These are phyloP conservation scores for Globisporangium apiculatum DNA, from an alignment of 352 stramenopile genomes.

Conservation along the genomic window DNA sequence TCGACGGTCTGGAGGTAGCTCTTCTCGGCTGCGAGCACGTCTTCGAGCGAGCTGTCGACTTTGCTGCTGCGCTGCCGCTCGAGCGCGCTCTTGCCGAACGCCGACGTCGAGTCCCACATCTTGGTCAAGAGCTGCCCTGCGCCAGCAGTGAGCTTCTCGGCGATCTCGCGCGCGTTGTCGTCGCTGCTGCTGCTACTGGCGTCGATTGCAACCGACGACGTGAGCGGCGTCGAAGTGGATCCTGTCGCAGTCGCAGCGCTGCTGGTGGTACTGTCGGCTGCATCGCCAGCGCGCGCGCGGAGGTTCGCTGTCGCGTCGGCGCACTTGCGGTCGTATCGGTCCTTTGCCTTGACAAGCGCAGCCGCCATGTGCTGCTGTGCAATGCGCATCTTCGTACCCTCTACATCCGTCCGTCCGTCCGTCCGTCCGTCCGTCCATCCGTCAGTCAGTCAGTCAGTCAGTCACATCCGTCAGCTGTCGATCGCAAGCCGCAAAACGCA, in stretches of 20 bases:
- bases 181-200: conserved; percentile 3
- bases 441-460: not conserved
- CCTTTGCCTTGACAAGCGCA: conserved; percentile 62
- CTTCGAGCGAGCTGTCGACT: conserved; percentile 52
- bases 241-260: not conserved
- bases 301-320: conserved; percentile 42
- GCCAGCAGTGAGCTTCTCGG: conserved; percentile 49
- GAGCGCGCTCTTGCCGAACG: conserved; percentile 53
- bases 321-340: conserved; percentile 76
- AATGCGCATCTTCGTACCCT: conserved; percentile 64
- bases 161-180: conserved; percentile 39
- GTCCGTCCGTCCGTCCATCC: not conserved
- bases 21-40: conserved; percentile 62
- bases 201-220: conserved; percentile 7
- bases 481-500: conserved; percentile 11
- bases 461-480: too few relatives aligned
- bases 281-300: conserved; percentile 21
- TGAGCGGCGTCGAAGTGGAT: not conserved
- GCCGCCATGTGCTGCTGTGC: conserved; percentile 51
- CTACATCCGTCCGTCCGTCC: conserved; percentile 12
- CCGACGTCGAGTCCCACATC: conserved; percentile 74
- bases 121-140: conserved; percentile 68
- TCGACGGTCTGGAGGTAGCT: conserved; percentile 63
- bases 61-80: conserved; percentile 60
- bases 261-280: not conserved